phyloP scores from a whole-genome alignment of 345 rosid genomes.

The Eucalyptus urophylla region DNA sequence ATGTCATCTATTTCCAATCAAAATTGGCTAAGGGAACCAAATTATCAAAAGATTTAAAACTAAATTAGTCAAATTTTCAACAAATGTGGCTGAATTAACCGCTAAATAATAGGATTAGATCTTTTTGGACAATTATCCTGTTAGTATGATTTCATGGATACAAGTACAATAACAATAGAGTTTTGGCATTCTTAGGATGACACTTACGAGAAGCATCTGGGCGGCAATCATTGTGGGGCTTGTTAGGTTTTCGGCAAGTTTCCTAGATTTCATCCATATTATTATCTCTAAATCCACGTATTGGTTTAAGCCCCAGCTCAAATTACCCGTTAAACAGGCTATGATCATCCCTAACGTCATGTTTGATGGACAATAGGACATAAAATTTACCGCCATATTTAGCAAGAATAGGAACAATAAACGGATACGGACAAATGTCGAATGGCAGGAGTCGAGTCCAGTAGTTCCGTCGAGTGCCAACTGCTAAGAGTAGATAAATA shows the following conservation, averaged over 20 bases:
- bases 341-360: not conserved
- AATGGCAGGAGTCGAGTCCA: rapidly evolving
- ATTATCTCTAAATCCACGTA: too few relatives aligned
- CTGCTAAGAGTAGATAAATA: not conserved
- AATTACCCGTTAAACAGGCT: too few relatives aligned
- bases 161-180: not conserved
- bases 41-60: too few relatives aligned
- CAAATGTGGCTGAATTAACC: rapidly evolving
- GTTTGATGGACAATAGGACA: not conserved
- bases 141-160: not conserved
- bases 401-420: not conserved
- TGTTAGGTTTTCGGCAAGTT: not conserved
- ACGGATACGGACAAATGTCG: not conserved
- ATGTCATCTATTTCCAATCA: too few relatives aligned
- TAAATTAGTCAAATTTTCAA: rapidly evolving
- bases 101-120: too few relatives aligned
- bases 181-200: not conserved
- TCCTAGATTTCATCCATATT: not conserved
- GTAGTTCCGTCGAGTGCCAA: not conserved
- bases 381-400: not conserved
- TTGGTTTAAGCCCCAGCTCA: too few relatives aligned
- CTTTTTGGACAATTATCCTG: rapidly evolving
- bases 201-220: not conserved
- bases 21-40: too few relatives aligned
- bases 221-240: not conserved